Base-by-base conservation (phyloP, 108 stramenopile species). In the Epipyxis sp. region DNA sequence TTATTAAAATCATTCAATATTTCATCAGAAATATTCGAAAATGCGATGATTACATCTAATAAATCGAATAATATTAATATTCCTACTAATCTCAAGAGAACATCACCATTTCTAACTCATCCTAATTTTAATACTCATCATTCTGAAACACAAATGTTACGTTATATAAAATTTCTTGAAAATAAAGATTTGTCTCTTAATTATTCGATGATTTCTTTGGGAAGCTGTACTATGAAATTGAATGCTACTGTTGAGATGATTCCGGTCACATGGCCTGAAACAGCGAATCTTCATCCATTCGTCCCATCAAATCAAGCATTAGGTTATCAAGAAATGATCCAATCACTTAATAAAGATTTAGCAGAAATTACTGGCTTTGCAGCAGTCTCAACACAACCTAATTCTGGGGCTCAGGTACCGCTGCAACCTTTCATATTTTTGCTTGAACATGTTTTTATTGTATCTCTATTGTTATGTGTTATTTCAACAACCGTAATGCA, bases 211-310 rank as follows among this genome's bases (percentile, higher is more conserved):
- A 99, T 99, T 86, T 93, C 95, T 40, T 90, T 99, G 29, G 98
- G 98, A 2, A 95, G 94, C 0, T 99, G 98, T 83, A 99, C 98
- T 68, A 99, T 99, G 98, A 99, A 99, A 88, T 84, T 99, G 59
- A 99, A 99, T 79, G 95, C 96, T 40, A 93, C 95, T 1, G 87
- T 91, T 57, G 98, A 99, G 89, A 96, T 99, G 95, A 90, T 94
- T 43, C 96, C 98, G n/a, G 87, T 99, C n/a, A 96, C 96, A 1
- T 97, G 96, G 98, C 91, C 94, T 44, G 94, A 92, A 76, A 91
- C 96, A 82, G 88, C 89, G 76, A 84, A 95, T 87, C 93, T 99
- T 67, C 98, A 99, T 83, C 98, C 98, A 40, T 99, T 99, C 85
- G 96, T 94, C 32, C 98, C 98, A 27, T 82, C 83, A 43, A 89